Conservation (phyloP, 192 early-diverging fungal species). For the Entomortierella chlamydospora region DNA sequence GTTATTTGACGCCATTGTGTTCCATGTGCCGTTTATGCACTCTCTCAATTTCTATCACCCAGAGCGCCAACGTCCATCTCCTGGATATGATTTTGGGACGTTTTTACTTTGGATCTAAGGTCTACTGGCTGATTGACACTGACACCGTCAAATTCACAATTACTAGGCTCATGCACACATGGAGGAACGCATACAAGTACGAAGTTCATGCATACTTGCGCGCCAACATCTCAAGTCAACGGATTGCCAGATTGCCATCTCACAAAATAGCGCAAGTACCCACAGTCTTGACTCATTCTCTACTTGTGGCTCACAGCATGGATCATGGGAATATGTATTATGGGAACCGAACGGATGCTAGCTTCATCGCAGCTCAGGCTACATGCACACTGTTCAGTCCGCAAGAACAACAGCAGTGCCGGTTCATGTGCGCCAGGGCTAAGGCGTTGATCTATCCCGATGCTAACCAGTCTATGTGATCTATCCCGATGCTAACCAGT, state of each 20-base stretch:
- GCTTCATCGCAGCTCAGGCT: neutral
- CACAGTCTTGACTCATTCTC: constrained; percentile 10
- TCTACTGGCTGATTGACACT: too few relatives aligned
- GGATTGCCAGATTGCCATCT: constrained; percentile 10
- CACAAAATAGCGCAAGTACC: constrained; percentile 17
- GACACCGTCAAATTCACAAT: too few relatives aligned
- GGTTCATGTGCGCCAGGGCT: constrained; percentile 18
- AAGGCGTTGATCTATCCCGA: constrained; percentile 10
- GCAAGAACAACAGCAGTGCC: constrained; percentile 6
- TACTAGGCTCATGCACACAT: too few relatives aligned
- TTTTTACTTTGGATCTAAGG: too few relatives aligned
- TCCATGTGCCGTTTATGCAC: constrained; percentile 15
- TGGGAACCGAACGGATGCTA: too few relatives aligned
- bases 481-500: neutral
- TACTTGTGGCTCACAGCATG: neutral
- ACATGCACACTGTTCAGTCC: too few relatives aligned
- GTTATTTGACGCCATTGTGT: constrained; percentile 25
- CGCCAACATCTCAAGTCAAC: too few relatives aligned
- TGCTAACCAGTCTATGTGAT: neutral
- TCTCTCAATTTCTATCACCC: constrained; percentile 13
- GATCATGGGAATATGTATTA: neutral
- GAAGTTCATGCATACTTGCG: too few relatives aligned
- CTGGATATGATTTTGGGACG: neutral
- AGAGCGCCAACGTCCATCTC: neutral
- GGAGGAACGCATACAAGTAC: too few relatives aligned